Base-by-base conservation (phyloP, 495 filamentous ascomycete species). In the Aspergillus indologenus region DNA sequence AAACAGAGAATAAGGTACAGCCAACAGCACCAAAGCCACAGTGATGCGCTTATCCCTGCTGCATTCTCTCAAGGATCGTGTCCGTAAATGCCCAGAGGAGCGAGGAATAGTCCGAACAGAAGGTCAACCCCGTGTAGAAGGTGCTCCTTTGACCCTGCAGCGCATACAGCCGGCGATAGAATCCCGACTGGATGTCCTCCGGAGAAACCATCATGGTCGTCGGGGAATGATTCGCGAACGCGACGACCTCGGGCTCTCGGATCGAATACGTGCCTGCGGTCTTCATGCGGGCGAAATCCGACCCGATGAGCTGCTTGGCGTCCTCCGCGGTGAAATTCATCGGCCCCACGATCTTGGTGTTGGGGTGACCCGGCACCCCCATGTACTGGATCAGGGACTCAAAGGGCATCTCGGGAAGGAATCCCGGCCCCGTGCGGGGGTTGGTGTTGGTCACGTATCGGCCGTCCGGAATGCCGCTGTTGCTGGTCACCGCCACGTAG, bases 401-500 rank as follows among this genome's bases (percentile, higher is more conserved):
- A 40, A 57, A 61, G 5, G 60, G 60, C 20, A 50, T 46, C 2
- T 18, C 42, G 12, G 60, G 60, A 14, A 61, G 49, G 42, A 18
- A 29, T 0, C 60, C 54, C 0, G 60, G 54, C 18, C 29, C 21
- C 9, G 53, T 58, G 1, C 20, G 21, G 0, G 60, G 54, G 18
- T 57, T 34, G 0, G 55, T 43, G 44, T 58, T 58, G 7, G 23
- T 11, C 5, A 65, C 59, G 15, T 9, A 59, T 34, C 64, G 56
- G 29, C 47, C 60, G 23, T 56, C 49, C 11, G 75, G 73, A 15
- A 81, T 59, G 5, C 74, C 75, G 21, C 75, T 75, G 54, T 80
- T 68, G 22, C 64, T 65, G 12, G 83, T 22, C 0, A 83, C 47
- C 11, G 65, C 67, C 17, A 71, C 73, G 58, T 76, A 84, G 67